These are phyloP conservation scores for Coriolopsis trogii DNA, from an alignment of 1,284 basidiomycete genomes.

Conservation along the genomic window DNA sequence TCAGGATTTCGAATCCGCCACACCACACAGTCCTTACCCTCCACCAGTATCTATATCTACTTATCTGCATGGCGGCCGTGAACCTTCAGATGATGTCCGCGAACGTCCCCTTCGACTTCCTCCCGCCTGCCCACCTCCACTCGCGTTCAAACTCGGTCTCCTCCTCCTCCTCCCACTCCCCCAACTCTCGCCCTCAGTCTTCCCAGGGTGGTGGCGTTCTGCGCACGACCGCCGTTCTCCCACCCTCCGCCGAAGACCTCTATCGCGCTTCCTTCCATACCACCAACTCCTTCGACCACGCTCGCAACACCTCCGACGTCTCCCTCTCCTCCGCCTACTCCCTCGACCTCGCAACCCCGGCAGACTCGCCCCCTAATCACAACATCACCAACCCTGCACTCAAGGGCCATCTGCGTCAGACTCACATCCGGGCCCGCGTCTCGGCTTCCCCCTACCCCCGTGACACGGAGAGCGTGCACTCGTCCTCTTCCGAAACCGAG, in stretches of 20 bases:
- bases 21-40: conserved; percentile 35
- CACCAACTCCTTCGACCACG: conserved; percentile 37
- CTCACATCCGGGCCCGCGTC: conserved; percentile 75
- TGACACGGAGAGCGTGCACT: conserved; percentile 82
- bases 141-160: conserved; percentile 79
- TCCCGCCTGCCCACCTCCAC: conserved; percentile 61
- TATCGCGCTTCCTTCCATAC: conserved; percentile 61
- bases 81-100: conserved; percentile 72
- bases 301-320: conserved; percentile 38
- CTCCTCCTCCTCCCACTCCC: conserved; percentile 69
- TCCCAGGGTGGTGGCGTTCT: conserved; percentile 59
- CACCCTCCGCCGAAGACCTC: conserved; percentile 61
- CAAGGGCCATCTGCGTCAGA: conserved; percentile 71
- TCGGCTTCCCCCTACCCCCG: conserved; percentile 81
- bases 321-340: conserved; percentile 49
- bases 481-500: conserved; percentile 83
- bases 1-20: conserved; percentile 26
- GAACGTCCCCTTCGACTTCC: conserved; percentile 69
- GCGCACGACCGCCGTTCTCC: conserved; percentile 53
- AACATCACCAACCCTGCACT: conserved; percentile 70
- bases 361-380: conserved; percentile 71
- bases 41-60: conserved; percentile 31
- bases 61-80: conserved; percentile 63
- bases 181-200: conserved; percentile 74
- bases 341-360: conserved; percentile 47